A percentile compares a stretch with the other conserved stretches of the same genome.
phyloP scores from a whole-genome alignment of 495 filamentous ascomycete species.

The Penicillium fimorum region DNA sequence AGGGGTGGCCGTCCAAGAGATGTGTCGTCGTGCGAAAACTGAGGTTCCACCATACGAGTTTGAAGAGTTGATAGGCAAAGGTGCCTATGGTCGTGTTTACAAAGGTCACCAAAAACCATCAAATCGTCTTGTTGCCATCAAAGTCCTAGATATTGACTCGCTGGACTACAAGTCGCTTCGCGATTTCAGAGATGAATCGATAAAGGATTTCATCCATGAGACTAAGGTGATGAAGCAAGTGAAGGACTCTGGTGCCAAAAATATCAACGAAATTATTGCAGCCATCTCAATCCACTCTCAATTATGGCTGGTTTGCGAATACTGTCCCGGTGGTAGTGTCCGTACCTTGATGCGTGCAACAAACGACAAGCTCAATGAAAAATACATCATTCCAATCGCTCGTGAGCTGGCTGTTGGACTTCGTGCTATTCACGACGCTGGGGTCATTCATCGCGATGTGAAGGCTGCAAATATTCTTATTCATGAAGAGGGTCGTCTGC shows the following conservation, averaged over 20 bases:
- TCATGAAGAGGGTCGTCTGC: constrained; percentile 79
- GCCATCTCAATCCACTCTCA: constrained; percentile 81
- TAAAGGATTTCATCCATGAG: constrained; percentile 84
- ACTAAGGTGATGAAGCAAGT: constrained; percentile 82
- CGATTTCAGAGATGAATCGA: constrained; percentile 74
- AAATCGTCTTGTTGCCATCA: constrained; percentile 76
- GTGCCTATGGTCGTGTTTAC: constrained; percentile 92
- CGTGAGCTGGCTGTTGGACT: constrained; percentile 83
- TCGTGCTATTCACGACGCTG: constrained; percentile 82
- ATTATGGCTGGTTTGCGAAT: constrained; percentile 95
- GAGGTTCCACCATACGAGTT: constrained; percentile 68
- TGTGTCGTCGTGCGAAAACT: constrained; percentile 47
- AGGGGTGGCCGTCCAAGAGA: constrained; percentile 46
- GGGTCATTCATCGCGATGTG: constrained; percentile 94
- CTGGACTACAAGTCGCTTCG: constrained; percentile 66
- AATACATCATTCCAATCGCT: constrained; percentile 85
- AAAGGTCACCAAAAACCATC: constrained; percentile 65
- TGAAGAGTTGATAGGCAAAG: constrained; percentile 89
- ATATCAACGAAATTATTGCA: constrained; percentile 88
- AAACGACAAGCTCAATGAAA: constrained; percentile 72
- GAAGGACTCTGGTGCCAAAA: constrained; percentile 78
- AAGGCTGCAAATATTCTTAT: constrained; percentile 93
- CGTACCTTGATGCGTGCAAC: constrained; percentile 73
- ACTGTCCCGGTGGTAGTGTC: constrained; percentile 94
- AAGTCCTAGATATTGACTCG: constrained; percentile 93